phyloP scores from a whole-genome alignment of 2,329 filamentous ascomycete genomes.

The Tolypocladium amazonense region DNA sequence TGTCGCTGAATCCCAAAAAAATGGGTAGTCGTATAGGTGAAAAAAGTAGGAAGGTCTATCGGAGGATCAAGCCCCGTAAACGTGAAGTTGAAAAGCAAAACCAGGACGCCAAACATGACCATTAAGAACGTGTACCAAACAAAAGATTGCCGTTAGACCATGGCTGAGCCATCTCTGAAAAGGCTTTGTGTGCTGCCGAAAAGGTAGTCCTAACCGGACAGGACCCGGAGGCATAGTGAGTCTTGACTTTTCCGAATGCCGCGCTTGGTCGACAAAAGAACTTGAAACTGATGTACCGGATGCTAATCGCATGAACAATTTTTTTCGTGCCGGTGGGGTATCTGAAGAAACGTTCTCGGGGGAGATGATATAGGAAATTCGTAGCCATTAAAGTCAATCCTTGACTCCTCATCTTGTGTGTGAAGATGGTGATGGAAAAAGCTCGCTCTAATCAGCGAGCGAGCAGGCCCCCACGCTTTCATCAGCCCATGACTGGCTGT shows the following conservation, averaged over 20 bases:
- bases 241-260: not conserved
- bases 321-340: constrained; percentile 28
- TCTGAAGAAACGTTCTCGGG: constrained; percentile 25
- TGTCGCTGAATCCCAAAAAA: constrained; percentile 13
- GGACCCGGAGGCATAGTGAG: not conserved
- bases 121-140: constrained; percentile 22
- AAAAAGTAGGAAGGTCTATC: not conserved
- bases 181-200: not conserved
- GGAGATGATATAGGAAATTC: constrained; percentile 20
- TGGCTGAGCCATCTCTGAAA: not conserved
- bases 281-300: constrained; percentile 9
- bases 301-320: constrained; percentile 18
- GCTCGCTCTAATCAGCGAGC: not conserved
- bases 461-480: not conserved
- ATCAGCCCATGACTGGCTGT: constrained; percentile 44
- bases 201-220: not conserved
- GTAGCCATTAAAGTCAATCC: constrained; percentile 18
- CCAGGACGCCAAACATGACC: constrained; percentile 17
- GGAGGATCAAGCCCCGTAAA: not conserved
- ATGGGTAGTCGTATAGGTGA: not conserved
- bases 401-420: constrained; percentile 5
- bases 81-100: constrained; percentile 5
- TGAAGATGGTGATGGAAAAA: not conserved
- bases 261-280: constrained; percentile 1
- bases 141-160: constrained; percentile 1